phyloP scores from a whole-genome alignment of 176 grass and related monocot species.

The Phoenix roebelenii region DNA sequence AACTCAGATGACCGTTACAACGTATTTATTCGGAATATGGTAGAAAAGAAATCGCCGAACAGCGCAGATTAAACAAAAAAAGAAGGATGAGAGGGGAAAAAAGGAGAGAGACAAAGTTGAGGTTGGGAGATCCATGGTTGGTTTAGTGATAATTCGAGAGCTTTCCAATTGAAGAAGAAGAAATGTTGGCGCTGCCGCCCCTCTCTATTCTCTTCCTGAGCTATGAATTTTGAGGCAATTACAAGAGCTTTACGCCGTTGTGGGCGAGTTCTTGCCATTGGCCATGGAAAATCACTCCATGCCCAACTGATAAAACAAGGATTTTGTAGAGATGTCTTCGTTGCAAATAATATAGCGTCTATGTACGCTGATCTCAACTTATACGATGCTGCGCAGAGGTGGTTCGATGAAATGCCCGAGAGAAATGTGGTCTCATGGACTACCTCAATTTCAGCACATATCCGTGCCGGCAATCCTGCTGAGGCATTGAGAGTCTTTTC shows the following conservation, averaged over 20 bases:
- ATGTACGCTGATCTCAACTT: constrained; percentile 14
- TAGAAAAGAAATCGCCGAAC: no score
- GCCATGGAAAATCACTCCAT: constrained; percentile 17
- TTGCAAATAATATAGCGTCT: constrained; percentile 18
- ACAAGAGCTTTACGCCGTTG: neutral
- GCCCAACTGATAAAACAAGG: constrained; percentile 18
- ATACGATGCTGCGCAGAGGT: neutral
- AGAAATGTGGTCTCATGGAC: constrained; percentile 38
- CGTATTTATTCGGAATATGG: no score
- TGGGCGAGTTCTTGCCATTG: constrained; percentile 9
- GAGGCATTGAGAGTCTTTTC: constrained; percentile 15
- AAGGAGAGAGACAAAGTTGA: no score
- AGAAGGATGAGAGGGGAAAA: no score
- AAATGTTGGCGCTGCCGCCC: no score
- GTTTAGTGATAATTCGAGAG: no score
- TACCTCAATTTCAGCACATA: constrained; percentile 17
- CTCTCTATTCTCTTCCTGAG: neutral
- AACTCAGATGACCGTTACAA: no score
- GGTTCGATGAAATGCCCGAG: constrained; percentile 24
- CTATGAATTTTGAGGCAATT: constrained; percentile 18
- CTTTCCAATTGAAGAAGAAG: no score
- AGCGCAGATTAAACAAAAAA: no score
- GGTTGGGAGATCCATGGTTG: no score
- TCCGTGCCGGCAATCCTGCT: constrained; percentile 14
- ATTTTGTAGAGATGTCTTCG: neutral